Evolutionary conservation across 1,284 basidiomycete genomes (phyloP), one percentile per base, ranked within the genome.

Genomic region (Chalciporus sp.): DNA sequence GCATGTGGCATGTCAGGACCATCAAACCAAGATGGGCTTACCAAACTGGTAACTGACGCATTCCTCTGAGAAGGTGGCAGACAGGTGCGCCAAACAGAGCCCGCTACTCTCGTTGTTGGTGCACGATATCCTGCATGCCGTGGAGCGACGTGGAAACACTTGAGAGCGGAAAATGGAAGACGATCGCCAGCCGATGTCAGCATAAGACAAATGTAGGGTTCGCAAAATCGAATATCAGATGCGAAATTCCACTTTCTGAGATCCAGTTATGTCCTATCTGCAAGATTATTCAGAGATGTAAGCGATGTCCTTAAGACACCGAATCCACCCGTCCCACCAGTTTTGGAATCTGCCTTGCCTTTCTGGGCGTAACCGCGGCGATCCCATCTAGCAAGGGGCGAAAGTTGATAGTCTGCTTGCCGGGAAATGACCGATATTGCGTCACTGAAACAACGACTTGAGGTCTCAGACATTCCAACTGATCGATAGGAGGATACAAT

Each of bases 401-500:
- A 64, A 42, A 47, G 50, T 45, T 53, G 29, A 50, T 55, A 23
- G 42, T 42, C 28, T 55, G 52, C 43, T 48, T 20, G 46, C 56
- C 47, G 37, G 47, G 57, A 58, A 59, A 67, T 53, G 62, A 45
- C 62, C 57, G 57, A 58, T 49, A 56, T 66, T 62, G 59, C 64
- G 57, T 68, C 63, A 64, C 59, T 41, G 50, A 17, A 50, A 49
- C 57, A 58, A 49, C 53, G 58, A 53, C 35, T 47, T 52, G 35
- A 50, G 57, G 45, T 40, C n/a, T 51, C 40, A 47, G 35, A 41
- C 37, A 53, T 47, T 55, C 56, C 51, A 27, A 61, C 40, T 45
- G 59, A 66, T 66, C 63, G 54, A 55, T 42, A 66, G 55, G 44
- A 53, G 51, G 47, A 52, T 44, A 51, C 46, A 47, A 41, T 53